A percentile compares a stretch with the other conserved stretches of the same genome.
These are phyloP conservation scores for Eutrema heterophyllum DNA, from an alignment of 345 rosid species.

Conservation along the genomic window DNA sequence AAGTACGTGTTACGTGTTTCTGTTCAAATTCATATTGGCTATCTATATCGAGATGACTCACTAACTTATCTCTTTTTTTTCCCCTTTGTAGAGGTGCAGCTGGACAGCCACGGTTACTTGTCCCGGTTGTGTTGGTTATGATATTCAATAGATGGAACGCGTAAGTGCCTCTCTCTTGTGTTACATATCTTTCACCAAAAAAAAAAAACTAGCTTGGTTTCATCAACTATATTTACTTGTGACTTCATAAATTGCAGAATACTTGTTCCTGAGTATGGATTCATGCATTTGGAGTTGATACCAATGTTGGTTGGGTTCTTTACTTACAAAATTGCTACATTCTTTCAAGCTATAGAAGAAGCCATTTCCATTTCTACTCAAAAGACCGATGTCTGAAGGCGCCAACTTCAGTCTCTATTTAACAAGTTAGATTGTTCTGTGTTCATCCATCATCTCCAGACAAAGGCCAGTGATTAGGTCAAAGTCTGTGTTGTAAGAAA, in stretches of 20 bases:
- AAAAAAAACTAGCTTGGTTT: background rate
- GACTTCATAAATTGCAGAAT: conserved; percentile 44
- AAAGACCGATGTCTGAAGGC: conserved; percentile 23
- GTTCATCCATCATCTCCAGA: background rate
- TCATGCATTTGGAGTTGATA: conserved; percentile 69
- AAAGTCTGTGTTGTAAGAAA: conserved; percentile 7
- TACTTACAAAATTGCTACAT: conserved; percentile 90
- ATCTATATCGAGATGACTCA: background rate
- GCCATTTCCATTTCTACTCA: conserved; percentile 41
- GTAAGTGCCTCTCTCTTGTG: conserved; percentile 38
- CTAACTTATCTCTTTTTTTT: background rate
- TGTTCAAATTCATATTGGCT: background rate
- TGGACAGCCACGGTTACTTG: conserved; percentile 81
- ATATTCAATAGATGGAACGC: conserved; percentile 83
- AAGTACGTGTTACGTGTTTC: conserved; percentile 45
- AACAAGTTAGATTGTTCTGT: conserved; percentile 5
- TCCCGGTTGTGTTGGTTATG: conserved; percentile 92
- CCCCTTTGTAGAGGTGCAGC: conserved; percentile 63
- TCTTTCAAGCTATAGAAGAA: conserved; percentile 77
- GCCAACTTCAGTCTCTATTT: background rate
- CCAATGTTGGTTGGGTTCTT: conserved; percentile 94
- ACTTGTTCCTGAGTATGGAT: conserved; percentile 78
- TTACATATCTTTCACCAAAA: background rate
- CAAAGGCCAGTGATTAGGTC: background rate
- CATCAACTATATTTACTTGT: background rate